Evolutionary conservation across 1,139 yeast species (phyloP).

Genomic region (Zhuliangozyma parablackwelliae): DNA sequence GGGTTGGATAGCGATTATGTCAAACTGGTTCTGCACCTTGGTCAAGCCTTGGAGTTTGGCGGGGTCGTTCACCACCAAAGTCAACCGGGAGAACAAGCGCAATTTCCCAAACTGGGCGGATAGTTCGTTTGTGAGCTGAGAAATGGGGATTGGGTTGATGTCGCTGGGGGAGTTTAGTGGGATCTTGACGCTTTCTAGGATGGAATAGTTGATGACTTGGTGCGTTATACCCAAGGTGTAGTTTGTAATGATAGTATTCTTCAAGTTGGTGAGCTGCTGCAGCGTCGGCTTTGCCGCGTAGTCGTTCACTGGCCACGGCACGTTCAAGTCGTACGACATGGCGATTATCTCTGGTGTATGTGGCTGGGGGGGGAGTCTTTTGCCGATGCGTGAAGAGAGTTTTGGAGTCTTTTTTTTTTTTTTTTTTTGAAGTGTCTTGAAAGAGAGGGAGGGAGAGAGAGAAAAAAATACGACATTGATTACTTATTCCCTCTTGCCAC

Average conservation of each 20-base stretch:
- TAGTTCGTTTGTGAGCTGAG: constrained; percentile 17
- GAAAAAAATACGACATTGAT: too few relatives aligned
- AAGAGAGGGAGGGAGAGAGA: background rate
- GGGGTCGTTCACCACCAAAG: constrained; percentile 72
- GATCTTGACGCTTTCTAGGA: constrained; percentile 54
- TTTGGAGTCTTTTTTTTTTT: constrained; percentile 1
- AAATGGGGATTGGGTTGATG: constrained; percentile 37
- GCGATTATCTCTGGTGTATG: background rate
- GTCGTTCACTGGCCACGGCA: constrained; percentile 69
- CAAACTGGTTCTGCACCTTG: constrained; percentile 61
- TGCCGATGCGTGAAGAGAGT: constrained; percentile 1
- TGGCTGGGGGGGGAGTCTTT: too few relatives aligned
- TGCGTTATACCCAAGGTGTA: constrained; percentile 66
- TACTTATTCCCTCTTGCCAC: too few relatives aligned
- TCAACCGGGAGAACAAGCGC: constrained; percentile 65
- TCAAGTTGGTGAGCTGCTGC: constrained; percentile 40
- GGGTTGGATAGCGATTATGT: constrained; percentile 80
- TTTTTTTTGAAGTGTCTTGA: background rate
- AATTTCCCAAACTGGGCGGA: constrained; percentile 34
- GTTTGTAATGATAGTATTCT: constrained; percentile 51
- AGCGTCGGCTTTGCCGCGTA: constrained; percentile 38
- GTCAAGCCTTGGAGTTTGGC: constrained; percentile 70
- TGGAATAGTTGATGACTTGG: constrained; percentile 66
- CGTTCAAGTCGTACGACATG: constrained; percentile 64
- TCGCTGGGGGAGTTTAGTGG: constrained; percentile 37